Base-by-base conservation (phyloP, 2,329 filamentous ascomycete genomes). In the Phaeosphaeriaceae sp. region DNA sequence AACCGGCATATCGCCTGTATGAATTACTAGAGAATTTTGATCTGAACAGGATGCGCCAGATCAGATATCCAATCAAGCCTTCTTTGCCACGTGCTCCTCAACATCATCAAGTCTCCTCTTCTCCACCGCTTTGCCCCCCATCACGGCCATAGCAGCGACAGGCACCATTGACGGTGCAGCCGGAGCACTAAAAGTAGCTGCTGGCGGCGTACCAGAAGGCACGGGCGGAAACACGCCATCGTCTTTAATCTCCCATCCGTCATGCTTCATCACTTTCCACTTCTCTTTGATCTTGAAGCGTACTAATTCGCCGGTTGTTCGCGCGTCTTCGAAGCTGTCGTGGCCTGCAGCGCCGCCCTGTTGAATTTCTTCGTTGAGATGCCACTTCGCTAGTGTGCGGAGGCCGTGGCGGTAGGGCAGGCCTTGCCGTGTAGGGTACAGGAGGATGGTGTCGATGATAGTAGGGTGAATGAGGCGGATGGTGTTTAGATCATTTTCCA, bases 401-500 rank as follows among this genome's bases (percentile, higher is more conserved):
- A 99, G 82, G 3, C 89, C 84, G 62, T 89, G 82, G 7, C 94
- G 87, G 45, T 86, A 81, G 0, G 94, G 94, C 1, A 97, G 76
- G 1, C 92, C 91, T 13, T 78, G 79, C 12, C 80, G 84, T 66
- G 96, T 91, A 0, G 92, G 92, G 69, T 85, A 99, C 0, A 97
- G 81, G 0, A 97, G 75, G 0, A 91, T 85, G 0, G 92, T 97
- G 71, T 97, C 93, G 63, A 97, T 83, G 45, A 97, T 80, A 0
- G 83, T 88, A 0, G 89, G 89, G 63, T 97, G 94, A 36, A 96
- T 86, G 42, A 97, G 82, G 29, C 93, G 88, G 33, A 88, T 81
- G 2, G 87, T 84, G 68, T 96, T 97, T 46, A 99, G 82, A 65
- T 99, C 94, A 68, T 99, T 99, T 66, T 99, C 94, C 7, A 97